Conservation (phyloP, 1,139 yeast genomes). For the Saccharomyces hybrid region DNA sequence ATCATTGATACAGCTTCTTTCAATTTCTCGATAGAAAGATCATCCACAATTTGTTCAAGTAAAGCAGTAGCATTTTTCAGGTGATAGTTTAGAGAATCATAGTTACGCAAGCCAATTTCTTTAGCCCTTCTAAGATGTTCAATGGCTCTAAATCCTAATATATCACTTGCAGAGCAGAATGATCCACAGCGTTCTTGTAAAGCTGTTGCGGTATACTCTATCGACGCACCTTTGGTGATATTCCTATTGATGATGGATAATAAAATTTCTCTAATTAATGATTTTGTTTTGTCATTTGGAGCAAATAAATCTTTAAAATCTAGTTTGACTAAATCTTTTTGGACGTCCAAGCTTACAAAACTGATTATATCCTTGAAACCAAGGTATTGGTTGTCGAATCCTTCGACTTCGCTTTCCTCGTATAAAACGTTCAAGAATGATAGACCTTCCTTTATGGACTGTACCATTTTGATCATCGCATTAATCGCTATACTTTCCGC, state of each 20-base stretch:
- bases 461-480: constrained; percentile 66
- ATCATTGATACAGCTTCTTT: constrained; percentile 75
- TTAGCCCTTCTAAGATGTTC: constrained; percentile 87
- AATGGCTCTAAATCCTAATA: constrained; percentile 85
- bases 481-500: constrained; percentile 89
- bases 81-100: constrained; percentile 62
- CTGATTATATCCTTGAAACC: constrained; percentile 59
- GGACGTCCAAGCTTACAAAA: constrained; percentile 58
- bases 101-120: constrained; percentile 60
- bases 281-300: constrained; percentile 53
- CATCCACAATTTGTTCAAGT: constrained; percentile 73
- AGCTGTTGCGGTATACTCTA: constrained; percentile 81
- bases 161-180: constrained; percentile 91
- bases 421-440: constrained; percentile 76
- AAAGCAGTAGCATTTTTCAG: constrained; percentile 67
- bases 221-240: constrained; percentile 86
- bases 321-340: constrained; percentile 57
- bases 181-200: constrained; percentile 92
- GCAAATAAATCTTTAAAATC: constrained; percentile 73
- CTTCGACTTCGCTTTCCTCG: constrained; percentile 55
- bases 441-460: constrained; percentile 79
- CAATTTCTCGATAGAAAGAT: constrained; percentile 69
- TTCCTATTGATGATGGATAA: constrained; percentile 84
- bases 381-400: constrained; percentile 36
- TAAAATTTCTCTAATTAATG: constrained; percentile 73